phyloP scores from a whole-genome alignment of 2,329 filamentous ascomycete species.

The Colletotrichum sp. region DNA sequence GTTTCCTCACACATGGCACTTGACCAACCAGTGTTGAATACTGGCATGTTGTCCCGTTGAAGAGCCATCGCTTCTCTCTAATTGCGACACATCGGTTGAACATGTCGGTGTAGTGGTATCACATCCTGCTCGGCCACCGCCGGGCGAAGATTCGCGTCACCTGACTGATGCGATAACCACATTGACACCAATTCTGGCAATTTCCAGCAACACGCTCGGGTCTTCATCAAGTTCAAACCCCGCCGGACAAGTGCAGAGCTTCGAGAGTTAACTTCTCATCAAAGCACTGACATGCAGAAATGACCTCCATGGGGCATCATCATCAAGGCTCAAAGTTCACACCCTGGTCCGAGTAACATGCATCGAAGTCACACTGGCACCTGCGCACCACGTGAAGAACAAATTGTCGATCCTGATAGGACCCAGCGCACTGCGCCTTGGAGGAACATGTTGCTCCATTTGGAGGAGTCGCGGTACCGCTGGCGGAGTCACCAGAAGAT shows the following conservation, averaged over 20 bases:
- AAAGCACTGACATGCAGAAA: background rate
- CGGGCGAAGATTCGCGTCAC: background rate
- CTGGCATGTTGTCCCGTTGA: background rate
- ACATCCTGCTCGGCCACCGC: background rate
- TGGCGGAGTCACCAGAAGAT: background rate
- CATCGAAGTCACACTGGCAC: background rate
- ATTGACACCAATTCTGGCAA: background rate
- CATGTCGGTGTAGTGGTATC: background rate
- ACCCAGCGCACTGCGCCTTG: background rate
- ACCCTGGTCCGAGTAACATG: background rate
- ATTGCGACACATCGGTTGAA: background rate
- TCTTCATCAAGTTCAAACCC: background rate
- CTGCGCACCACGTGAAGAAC: background rate
- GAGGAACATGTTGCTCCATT: background rate
- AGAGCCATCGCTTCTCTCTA: background rate
- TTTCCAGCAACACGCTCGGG: background rate
- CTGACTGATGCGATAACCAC: background rate
- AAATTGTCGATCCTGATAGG: slow-evolving; percentile 1
- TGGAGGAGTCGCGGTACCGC: background rate
- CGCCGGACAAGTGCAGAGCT: background rate
- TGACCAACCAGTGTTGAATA: background rate
- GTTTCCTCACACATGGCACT: background rate
- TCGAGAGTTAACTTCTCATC: background rate
- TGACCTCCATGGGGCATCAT: background rate
- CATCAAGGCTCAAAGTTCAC: background rate